A percentile compares a stretch with the other conserved stretches of the same genome.
These are phyloP conservation scores for Geotrichum cucujoidarum DNA, from an alignment of 1,139 yeast genomes.

Conservation along the genomic window DNA sequence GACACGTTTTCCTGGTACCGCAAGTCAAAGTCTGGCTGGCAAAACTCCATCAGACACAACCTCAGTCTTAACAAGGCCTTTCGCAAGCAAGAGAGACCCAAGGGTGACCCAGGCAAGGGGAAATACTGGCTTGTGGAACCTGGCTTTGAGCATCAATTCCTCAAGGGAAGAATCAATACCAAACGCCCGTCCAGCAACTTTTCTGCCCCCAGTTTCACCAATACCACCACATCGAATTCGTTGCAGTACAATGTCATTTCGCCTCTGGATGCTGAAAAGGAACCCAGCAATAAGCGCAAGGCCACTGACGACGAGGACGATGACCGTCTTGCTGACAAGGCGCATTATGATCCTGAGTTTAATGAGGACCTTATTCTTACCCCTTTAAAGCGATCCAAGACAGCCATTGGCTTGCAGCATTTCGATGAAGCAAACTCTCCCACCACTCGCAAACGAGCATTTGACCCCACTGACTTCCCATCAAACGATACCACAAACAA, in stretches of 20 bases:
- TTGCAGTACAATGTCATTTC: background rate
- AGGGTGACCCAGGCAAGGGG: slow-evolving; percentile 83
- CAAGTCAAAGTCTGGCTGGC: slow-evolving; percentile 86
- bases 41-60: slow-evolving; percentile 83
- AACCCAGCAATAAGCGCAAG: background rate
- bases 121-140: slow-evolving; percentile 91
- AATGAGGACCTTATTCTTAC: slow-evolving; percentile 3
- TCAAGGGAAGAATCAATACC: slow-evolving; percentile 42
- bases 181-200: slow-evolving; percentile 7
- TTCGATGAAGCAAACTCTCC: slow-evolving; percentile 10
- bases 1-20: slow-evolving; percentile 80
- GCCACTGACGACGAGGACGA: background rate
- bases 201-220: slow-evolving; percentile 8
- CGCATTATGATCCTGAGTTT: slow-evolving; percentile 7
- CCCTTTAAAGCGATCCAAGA: slow-evolving; percentile 12
- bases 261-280: background rate
- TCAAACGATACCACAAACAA: slow-evolving; percentile 9
- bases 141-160: slow-evolving; percentile 77
- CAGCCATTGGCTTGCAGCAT: slow-evolving; percentile 7
- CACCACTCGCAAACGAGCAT: slow-evolving; percentile 15
- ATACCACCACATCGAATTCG: slow-evolving; percentile 2
- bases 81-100: slow-evolving; percentile 83
- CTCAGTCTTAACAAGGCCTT: slow-evolving; percentile 82
- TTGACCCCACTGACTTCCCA: slow-evolving; percentile 11
- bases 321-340: slow-evolving; percentile 4